These are phyloP conservation scores for Citrus unshiu DNA, from an alignment of 345 rosid species.

Conservation along the genomic window DNA sequence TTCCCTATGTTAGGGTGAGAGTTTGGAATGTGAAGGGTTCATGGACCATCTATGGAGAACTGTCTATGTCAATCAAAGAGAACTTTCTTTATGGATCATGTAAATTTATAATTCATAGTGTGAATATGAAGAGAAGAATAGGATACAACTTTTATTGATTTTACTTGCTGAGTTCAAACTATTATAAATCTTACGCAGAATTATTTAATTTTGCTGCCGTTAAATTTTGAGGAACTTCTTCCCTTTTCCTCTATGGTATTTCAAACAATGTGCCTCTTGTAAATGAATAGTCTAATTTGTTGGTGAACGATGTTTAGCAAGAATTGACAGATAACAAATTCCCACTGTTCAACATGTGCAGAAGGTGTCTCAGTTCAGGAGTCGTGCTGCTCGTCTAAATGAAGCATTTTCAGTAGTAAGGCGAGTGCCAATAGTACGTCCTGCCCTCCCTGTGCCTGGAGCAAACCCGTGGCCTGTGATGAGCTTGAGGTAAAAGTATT, in stretches of 20 bases:
- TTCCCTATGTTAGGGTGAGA: too few species aligned
- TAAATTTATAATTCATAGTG: too few species aligned
- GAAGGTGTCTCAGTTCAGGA: slow-evolving; percentile 73
- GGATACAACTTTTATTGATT: not conserved
- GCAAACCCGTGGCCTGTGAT: slow-evolving; percentile 79
- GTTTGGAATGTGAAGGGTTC: too few species aligned
- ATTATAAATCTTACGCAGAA: too few species aligned
- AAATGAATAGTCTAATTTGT: not conserved
- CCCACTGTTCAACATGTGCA: slow-evolving; percentile 22
- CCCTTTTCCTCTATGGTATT: not conserved
- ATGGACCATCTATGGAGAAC: too few species aligned
- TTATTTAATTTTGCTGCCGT: not conserved
- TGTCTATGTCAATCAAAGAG: too few species aligned
- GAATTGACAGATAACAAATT: not conserved
- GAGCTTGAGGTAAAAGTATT: slow-evolving; percentile 51
- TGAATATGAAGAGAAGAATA: too few species aligned
- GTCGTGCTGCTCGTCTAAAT: slow-evolving; percentile 71
- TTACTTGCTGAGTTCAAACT: not conserved
- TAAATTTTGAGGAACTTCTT: not conserved
- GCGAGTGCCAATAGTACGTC: slow-evolving; percentile 73
- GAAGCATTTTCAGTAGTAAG: slow-evolving; percentile 85
- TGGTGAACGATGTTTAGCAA: not conserved
- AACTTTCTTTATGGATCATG: too few species aligned
- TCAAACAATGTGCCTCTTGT: not conserved
- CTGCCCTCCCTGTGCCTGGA: slow-evolving; percentile 61